Evolutionary conservation across 1,284 basidiomycete genomes (phyloP).

Genomic region (Gomphus sp.): DNA sequence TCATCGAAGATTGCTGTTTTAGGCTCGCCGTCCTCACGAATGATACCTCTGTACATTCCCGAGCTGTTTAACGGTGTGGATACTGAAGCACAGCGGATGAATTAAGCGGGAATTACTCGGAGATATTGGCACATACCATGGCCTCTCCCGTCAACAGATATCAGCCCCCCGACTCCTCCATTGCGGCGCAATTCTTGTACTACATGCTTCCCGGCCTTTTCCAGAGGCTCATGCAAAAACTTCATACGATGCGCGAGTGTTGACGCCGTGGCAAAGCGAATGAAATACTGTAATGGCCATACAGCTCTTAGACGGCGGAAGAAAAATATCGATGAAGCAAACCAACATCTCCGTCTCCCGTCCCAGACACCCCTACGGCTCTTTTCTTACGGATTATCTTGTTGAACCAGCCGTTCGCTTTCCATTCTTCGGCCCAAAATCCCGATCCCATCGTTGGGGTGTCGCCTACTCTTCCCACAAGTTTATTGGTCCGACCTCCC

Average conservation of each 20-base stretch:
- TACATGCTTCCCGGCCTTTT: constrained; percentile 42
- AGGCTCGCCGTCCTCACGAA: constrained; percentile 53
- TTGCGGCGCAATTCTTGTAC: constrained; percentile 46
- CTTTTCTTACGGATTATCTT: constrained; percentile 29
- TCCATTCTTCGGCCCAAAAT: constrained; percentile 79
- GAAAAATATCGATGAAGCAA: constrained; percentile 8
- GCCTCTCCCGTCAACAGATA: constrained; percentile 56
- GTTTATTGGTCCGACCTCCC: constrained; percentile 75
- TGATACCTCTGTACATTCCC: constrained; percentile 76
- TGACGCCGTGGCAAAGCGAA: constrained; percentile 56
- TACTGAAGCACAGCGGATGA: constrained; percentile 29
- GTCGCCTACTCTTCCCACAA: constrained; percentile 73
- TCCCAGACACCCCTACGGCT: constrained; percentile 66
- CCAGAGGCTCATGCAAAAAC: constrained; percentile 46
- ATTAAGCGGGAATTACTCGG: constrained; percentile 8
- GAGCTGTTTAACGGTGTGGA: constrained; percentile 62
- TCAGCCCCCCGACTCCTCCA: constrained; percentile 62
- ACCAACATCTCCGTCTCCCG: constrained; percentile 74
- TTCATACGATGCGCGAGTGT: constrained; percentile 61
- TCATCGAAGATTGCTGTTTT: constrained; percentile 72
- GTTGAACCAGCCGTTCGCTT: constrained; percentile 30
- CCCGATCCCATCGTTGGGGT: constrained; percentile 72
- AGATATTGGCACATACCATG: constrained; percentile 33
- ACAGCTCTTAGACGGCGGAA: constrained; percentile 8
- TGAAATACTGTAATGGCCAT: constrained; percentile 53